Evolutionary conservation across 495 filamentous ascomycete genomes (phyloP), one percentile per base, ranked within the genome.

Genomic region (Hyaloscypha bicolor): DNA sequence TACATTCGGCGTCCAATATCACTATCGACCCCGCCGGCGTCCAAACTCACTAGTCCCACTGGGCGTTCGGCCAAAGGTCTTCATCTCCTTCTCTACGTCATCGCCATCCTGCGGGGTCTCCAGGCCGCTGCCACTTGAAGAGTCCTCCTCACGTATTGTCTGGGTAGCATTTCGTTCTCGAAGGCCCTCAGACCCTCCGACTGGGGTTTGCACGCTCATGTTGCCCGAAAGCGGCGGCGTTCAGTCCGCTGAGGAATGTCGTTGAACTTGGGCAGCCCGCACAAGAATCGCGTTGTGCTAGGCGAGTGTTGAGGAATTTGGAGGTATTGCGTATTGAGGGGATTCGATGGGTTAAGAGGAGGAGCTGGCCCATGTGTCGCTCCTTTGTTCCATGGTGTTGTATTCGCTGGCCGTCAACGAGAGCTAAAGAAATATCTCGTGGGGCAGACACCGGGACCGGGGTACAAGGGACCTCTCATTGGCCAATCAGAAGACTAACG

Each of bases 11-110:
- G 4, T 48, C 42, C 42, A 48, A 48, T 48, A 48, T 48, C 16
- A 14, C 0, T 4, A 4, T 14, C 42, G 16, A 48, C 42, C 42
- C 42, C 42, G 16, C 9, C 42, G 42, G n/a, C 11, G 31, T 5
- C 5, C 61, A 25, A 22, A 79, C 91, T 76, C 85, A 97, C 94
- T 86, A 73, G 82, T 93, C 74, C 95, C 95, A 82, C 91, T 91
- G 33, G 91, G 93, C 11, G 95, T 99, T 72, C 93, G 88, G 21
- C 95, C 95, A 85, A 90, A 97, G 3, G 93, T 96, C 80, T 90
- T 92, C 74, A 85, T 85, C 39, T 84, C 75, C 71, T 86, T 87
- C 51, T 84, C 75, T 6, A 21, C 31, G n/a, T 69, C 67, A 33
- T 69, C 62, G 4, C 65, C 61, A 33, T 6, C 35, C 21, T 29